Base-by-base conservation (phyloP, 2,329 filamentous ascomycete species). In the Trichoderma atrobrunneum region DNA sequence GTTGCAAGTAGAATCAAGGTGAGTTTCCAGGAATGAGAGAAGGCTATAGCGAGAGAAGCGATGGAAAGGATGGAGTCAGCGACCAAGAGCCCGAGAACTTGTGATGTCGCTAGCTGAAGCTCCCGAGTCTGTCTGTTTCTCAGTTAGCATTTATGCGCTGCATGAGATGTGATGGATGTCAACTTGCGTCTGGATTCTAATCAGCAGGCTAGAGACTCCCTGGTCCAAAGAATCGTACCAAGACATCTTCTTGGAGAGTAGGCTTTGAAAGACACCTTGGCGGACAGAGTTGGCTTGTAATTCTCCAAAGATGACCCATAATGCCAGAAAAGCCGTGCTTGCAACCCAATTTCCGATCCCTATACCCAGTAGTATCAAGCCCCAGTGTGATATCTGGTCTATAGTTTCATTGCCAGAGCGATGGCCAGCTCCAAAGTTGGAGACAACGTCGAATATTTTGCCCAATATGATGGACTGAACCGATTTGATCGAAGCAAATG, bases 1-100 rank as follows among this genome's bases (percentile, higher is more conserved):
- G 90, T 91, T 0, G 91, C 88, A 3, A 97, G 84, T 12, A 95
- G 90, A 3, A 97, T 90, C 0, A 97, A 84, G 0, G 95, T 94
- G 18, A 98, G 85, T 74, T 91, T 91, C 93, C 93, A 98, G 0
- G 93, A 96, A 76, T 89, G 92, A 78, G 89, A 91, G 34, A 98
- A 87, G 0, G 94, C 93, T 1, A 98, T 84, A 0, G 83, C 84
- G 1, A 97, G 81, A 10, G 92, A 92, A 5, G 89, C 88, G 5
- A 91, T 36, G 0, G 90, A 87, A 3, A 91, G 89, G n/a, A 92
- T 84, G 0, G 88, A 75, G 73, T 92, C 90, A 72, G 90, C 87
- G 8, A 92, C 77, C 1, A 92, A 80, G 59, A 91, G 88, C 0
- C 94, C 95, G 0, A 98, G 84, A 0, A 94, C 91, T 75, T 96